A percentile compares a stretch with the other conserved stretches of the same genome.
Evolutionary conservation across 768 basidiomycete genomes (phyloP).

Genomic region (Lyophyllum decastes): DNA sequence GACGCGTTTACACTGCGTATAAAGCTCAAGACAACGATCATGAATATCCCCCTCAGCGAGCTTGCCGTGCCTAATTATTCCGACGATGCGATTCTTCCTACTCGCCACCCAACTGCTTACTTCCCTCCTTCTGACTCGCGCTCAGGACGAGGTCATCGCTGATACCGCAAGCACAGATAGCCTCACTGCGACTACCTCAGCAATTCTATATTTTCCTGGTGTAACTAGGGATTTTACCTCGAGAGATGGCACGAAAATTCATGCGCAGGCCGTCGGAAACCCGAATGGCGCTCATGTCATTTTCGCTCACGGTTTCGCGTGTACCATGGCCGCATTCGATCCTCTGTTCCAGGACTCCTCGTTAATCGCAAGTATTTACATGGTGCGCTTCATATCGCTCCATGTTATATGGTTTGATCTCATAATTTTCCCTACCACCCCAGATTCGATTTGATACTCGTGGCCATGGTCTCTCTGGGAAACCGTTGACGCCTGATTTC

Average conservation of each 20-base stretch:
- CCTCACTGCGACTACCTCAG: background rate
- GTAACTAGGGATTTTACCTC: constrained; percentile 1
- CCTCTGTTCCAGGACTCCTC: constrained; percentile 3
- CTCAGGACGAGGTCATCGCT: constrained; percentile 12
- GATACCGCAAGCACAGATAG: no score
- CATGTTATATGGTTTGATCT: background rate
- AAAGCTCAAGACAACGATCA: background rate
- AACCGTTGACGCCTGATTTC: constrained; percentile 25
- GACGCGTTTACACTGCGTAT: background rate
- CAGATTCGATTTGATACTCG: constrained; percentile 37
- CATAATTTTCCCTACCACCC: background rate
- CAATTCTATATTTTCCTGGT: no score
- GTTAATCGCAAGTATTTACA: constrained; percentile 2
- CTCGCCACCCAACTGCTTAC: background rate
- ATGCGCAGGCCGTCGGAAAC: constrained; percentile 11
- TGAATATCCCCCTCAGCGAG: background rate
- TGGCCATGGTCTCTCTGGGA: constrained; percentile 35
- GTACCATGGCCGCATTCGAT: constrained; percentile 10
- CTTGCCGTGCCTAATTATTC: background rate
- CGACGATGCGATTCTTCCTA: background rate
- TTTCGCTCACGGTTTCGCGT: constrained; percentile 12
- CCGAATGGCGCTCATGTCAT: constrained; percentile 6
- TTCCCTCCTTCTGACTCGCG: background rate
- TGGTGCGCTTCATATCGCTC: background rate
- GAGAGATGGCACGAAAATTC: constrained; percentile 7